phyloP scores from a whole-genome alignment of 306 rosid genomes.

The Gillenia trifoliata region DNA sequence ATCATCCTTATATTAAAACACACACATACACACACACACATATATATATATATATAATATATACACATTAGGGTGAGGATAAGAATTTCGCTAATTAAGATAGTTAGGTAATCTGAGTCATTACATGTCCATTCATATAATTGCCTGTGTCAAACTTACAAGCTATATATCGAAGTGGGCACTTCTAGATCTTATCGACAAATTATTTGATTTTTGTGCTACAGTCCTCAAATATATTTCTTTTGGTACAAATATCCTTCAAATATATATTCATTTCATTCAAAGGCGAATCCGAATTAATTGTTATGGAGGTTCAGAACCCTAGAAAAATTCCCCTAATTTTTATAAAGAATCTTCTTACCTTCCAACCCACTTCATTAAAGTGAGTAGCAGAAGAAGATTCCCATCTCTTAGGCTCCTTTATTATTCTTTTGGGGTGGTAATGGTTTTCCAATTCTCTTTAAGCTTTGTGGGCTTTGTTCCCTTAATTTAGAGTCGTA shows the following conservation, averaged over 20 bases:
- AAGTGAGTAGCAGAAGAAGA: slow-evolving; percentile 78
- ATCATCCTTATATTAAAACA: neutral
- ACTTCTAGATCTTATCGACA: neutral
- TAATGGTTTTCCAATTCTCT: slow-evolving; percentile 24
- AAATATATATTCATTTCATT: neutral
- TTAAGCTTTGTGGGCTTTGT: slow-evolving; percentile 59
- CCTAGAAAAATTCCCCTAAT: slow-evolving; percentile 35
- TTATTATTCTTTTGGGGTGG: slow-evolving; percentile 50
- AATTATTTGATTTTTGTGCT: neutral
- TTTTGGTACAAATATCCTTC: neutral
- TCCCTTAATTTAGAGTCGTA: slow-evolving; percentile 89
- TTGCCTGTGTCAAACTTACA: neutral
- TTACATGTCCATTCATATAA: neutral
- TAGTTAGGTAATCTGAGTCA: neutral
- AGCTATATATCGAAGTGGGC: neutral
- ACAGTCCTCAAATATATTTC: neutral
- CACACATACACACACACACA: no score
- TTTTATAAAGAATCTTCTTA: slow-evolving; percentile 78
- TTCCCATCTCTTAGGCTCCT: slow-evolving; percentile 55
- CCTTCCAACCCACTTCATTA: slow-evolving; percentile 95
- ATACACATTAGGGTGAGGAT: neutral
- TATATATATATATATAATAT: no score
- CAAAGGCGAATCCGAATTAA: slow-evolving; percentile 19
- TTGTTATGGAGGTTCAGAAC: slow-evolving; percentile 25
- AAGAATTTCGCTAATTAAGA: neutral